Base-by-base conservation (phyloP, 352 stramenopile genomes). In the Phytophthora podocarpi region DNA sequence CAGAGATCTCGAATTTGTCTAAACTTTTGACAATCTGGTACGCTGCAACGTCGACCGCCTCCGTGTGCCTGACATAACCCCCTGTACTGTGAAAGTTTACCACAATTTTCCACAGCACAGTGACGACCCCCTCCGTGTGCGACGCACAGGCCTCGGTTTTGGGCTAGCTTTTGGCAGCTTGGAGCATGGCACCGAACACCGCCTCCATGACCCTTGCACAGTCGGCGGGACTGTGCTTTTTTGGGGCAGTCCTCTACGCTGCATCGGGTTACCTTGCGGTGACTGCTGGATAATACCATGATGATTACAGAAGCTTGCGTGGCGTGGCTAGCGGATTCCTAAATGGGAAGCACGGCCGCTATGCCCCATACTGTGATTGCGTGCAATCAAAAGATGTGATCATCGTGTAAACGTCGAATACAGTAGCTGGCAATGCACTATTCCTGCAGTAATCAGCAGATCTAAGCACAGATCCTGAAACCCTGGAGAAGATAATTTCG, bases 161-260 rank as follows among this genome's bases (percentile, higher is more conserved):
- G 28, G 9, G 45, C 28, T 20, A 52, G n/a, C 5, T 37, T 52
- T 41, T 11, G 20, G 5, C 45, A 52, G 18, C 40, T 26, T 21
- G 45, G 45, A 28, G 11, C 27, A 4, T 18, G 18, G 21, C 45
- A 52, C 28, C 30, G 45, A 18, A 16, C 13, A 23, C 45, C 45
- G 18, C 45, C 45, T 41, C 45, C 45, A 20, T 52, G 49, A 7
- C 31, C 34, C 35, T 57, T 57, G 24, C 49, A 57, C 6, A 57
- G 35, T 28, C 35, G 16, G 9, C 15, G 9, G 23, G n/a, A 31
- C 5, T 57, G 49, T 12, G 35, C 34, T 18, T 24, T 57, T 27
- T 36, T 57, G 26, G 18, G 34, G 35, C 49, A 57, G 3, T 45
- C 49, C 5, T 34, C 12, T 6, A 37, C 35, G 16, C 24, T 39